Percentiles rank a stretch among this genome's conserved stretches.
Conservation (phyloP, 2,329 filamentous ascomycete genomes). For the Lachnellula arida region DNA sequence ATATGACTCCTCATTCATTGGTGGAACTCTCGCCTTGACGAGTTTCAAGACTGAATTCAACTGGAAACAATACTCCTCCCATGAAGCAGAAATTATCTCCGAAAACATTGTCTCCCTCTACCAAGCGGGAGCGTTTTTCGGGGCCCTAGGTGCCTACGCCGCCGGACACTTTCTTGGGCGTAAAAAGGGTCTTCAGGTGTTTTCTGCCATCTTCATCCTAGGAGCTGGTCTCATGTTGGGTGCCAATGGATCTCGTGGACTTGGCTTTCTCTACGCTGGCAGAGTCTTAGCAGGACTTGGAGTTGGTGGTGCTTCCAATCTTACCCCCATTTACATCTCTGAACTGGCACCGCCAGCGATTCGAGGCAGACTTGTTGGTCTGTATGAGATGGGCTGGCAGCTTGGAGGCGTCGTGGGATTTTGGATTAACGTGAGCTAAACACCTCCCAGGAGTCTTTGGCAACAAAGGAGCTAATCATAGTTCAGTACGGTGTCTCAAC, state of each 20-base stretch:
- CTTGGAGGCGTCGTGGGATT: constrained; percentile 58
- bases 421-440: constrained; percentile 49
- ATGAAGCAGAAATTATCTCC: constrained; percentile 52
- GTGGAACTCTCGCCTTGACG: constrained; percentile 64
- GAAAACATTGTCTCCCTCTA: constrained; percentile 76
- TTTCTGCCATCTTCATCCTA: constrained; percentile 58
- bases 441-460: constrained; percentile 29
- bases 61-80: constrained; percentile 37
- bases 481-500: constrained; percentile 45
- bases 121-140: constrained; percentile 80
- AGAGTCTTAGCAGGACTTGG: constrained; percentile 60
- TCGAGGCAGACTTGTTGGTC: constrained; percentile 58
- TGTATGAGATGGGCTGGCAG: constrained; percentile 62
- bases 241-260: constrained; percentile 52
- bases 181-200: constrained; percentile 57
- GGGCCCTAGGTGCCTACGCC: constrained; percentile 61
- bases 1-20: constrained; percentile 70
- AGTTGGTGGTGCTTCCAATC: constrained; percentile 57
- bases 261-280: constrained; percentile 58
- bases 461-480: constrained; percentile 35
- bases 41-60: constrained; percentile 66
- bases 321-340: constrained; percentile 59
- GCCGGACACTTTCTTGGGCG: constrained; percentile 64
- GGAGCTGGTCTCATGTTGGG: constrained; percentile 70
- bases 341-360: constrained; percentile 58